Base-by-base conservation (phyloP, 108 stramenopile species). In the Aurantiochytrium sp. region DNA sequence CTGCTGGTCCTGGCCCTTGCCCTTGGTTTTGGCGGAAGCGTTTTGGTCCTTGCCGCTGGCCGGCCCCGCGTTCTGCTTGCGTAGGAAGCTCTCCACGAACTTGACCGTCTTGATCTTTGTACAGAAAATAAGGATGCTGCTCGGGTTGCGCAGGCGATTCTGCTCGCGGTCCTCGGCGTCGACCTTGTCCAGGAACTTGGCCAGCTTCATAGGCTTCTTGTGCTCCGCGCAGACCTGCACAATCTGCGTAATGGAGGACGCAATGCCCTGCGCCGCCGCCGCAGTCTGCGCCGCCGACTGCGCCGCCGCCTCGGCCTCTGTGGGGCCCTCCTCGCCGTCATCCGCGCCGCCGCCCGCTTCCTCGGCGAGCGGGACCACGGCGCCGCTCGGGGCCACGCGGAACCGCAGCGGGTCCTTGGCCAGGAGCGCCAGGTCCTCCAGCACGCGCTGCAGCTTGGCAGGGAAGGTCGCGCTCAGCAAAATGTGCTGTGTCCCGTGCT, bases 401-500 rank as follows among this genome's bases (percentile, higher is more conserved):
- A 81, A 41, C 6, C 42, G 39, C 3, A 48, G 42, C 21, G 73
- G 73, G 24, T 48, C 27, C 42, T 42, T 37, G 12, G n/a, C 27
- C 12, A 81, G 73, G 10, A 81, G 39, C 39, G n/a, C 45, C 6
- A 81, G 73, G 39, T 81, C 42, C n/a, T 81, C 39, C 21, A 97
- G 97, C 55, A 99, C 91, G n/a, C 93, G 92, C 92, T 98, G 99
- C 54, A 99, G 98, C 88, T 99, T 97, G 54, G 94, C 92, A 6
- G 99, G 99, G 95, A 98, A 98, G 21, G 99, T 99, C 2, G 99
- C 99, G 37, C 95, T 96, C 92, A 99, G 98, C 87, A 99, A 93
- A 52, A 98, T 89, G 10, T 97, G 98, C 91, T 98, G 98, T 37
- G 96, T 92, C 55, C 37, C 55, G 31, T 95, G 90, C 19, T 92